Conservation (phyloP, 2,329 filamentous ascomycete species). For the Phialophora expanda region DNA sequence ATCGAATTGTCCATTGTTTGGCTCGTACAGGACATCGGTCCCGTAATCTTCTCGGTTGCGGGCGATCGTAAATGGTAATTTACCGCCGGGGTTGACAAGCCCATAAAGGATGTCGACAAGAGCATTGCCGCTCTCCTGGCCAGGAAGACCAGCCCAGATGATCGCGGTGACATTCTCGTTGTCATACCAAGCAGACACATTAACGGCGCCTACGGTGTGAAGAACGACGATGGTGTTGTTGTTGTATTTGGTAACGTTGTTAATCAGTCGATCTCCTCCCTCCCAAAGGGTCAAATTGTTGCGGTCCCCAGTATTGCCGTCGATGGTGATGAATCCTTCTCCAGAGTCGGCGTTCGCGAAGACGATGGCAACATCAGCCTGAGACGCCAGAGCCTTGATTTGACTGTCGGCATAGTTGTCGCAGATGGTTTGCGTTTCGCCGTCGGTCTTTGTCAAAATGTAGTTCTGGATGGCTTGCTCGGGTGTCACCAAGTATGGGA, state of each 20-base stretch:
- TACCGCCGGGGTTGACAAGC: constrained; percentile 65
- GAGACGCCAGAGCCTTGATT: constrained; percentile 57
- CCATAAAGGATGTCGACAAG: constrained; percentile 77
- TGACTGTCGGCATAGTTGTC: constrained; percentile 62
- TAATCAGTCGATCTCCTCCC: constrained; percentile 77
- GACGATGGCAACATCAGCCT: constrained; percentile 69
- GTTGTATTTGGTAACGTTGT: constrained; percentile 76
- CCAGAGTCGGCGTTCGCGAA: constrained; percentile 88
- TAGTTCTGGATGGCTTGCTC: constrained; percentile 69
- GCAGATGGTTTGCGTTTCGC: constrained; percentile 65
- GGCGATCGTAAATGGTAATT: constrained; percentile 67
- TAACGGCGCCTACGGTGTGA: constrained; percentile 80
- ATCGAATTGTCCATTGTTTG: constrained; percentile 59
- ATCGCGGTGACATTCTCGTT: constrained; percentile 75
- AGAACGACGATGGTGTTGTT: constrained; percentile 92
- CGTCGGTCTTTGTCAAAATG: constrained; percentile 67
- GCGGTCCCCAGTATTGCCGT: constrained; percentile 84
- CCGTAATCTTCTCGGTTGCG: constrained; percentile 60
- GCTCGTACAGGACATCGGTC: constrained; percentile 60
- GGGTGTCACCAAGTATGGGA: constrained; percentile 68
- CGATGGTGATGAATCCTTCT: constrained; percentile 83
- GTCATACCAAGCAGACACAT: constrained; percentile 67
- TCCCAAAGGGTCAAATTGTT: constrained; percentile 93
- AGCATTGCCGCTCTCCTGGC: constrained; percentile 76
- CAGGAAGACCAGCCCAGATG: constrained; percentile 75